Evolutionary conservation across 1,284 basidiomycete species (phyloP), one percentile per base, ranked within the genome.

Genomic region (Hymenochaete sp.): DNA sequence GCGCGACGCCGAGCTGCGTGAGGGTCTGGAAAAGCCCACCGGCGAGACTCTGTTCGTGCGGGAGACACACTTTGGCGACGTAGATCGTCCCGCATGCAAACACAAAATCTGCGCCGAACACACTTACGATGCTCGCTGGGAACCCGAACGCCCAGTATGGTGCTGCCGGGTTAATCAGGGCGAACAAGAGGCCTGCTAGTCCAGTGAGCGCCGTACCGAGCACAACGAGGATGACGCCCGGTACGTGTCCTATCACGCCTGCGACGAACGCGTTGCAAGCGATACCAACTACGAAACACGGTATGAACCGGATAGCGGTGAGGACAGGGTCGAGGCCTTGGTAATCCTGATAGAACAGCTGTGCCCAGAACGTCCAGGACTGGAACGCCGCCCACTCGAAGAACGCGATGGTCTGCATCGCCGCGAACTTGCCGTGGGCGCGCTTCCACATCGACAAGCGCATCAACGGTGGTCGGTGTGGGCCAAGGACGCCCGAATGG

Each of bases 121-220:
- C 86, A 10, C 73, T 65, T 45, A 87, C 55, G 51, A 82, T 70
- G 29, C 88, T 78, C 1, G 82, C 77, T 3, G 87, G 84, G 66
- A 95, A 92, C 11, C 80, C 81, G 47, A 75, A 84, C 1, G 77
- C 77, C 88, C 88, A 93, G 60, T 84, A 95, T 1, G 76, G 61
- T 3, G 70, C 69, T 2, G 65, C 51, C 0, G 79, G 72, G 11
- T 75, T 57, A 48, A 90, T 79, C 4, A 87, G 57, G 0, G 87
- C 85, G 52, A 91, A 85, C 3, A 92, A 66, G 25, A 91, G 63
- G 47, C 75, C 77, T 0, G 83, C 81, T 13, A 69, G 53, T 1
- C 71, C 70, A 0, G 88, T 86, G n/a, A 77, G 59, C 7, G 75
- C 51, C 2, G 79, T 80, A 21, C 82, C 82, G 14, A 63, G 50